Conservation (phyloP, 768 basidiomycete genomes). For the Dendrothele bispora region DNA sequence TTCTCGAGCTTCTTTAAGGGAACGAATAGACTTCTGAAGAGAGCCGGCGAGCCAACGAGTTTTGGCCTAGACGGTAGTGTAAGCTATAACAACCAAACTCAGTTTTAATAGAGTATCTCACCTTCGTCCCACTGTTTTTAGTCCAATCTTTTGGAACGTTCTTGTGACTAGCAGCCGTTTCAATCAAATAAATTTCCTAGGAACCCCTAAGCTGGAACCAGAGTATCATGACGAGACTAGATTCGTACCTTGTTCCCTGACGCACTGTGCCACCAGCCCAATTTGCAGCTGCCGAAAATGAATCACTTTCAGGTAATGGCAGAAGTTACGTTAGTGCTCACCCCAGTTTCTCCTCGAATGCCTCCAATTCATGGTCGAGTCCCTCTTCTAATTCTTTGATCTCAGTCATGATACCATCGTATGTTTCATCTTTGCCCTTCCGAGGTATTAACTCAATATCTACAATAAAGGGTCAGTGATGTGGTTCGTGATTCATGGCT, state of each 20-base stretch:
- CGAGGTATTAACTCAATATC: constrained; percentile 73
- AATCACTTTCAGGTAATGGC: constrained; percentile 14
- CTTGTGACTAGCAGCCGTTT: constrained; percentile 60
- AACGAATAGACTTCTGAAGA: constrained; percentile 67
- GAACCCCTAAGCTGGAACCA: no score
- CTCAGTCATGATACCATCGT: constrained; percentile 74
- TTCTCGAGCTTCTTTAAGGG: constrained; percentile 93
- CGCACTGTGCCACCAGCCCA: constrained; percentile 75
- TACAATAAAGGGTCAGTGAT: constrained; percentile 23
- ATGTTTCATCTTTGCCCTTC: constrained; percentile 83
- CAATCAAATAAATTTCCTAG: constrained; percentile 89
- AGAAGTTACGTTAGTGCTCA: constrained; percentile 28
- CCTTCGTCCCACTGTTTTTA: constrained; percentile 81
- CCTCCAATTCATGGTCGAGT: constrained; percentile 66
- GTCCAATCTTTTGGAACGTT: constrained; percentile 83
- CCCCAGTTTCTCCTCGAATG: constrained; percentile 69
- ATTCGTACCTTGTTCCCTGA: constrained; percentile 72
- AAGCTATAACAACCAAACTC: neutral
- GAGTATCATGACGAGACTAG: neutral
- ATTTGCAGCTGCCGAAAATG: constrained; percentile 39
- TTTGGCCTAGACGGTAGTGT: constrained; percentile 46
- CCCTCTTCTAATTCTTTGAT: constrained; percentile 70
- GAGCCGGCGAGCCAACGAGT: constrained; percentile 78
- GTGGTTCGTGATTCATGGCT: neutral
- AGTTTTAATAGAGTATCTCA: constrained; percentile 27